These are phyloP conservation scores for Thuidium tamariscinum DNA, from an alignment of 225 moss, liverwort and hornwort species.

Conservation along the genomic window DNA sequence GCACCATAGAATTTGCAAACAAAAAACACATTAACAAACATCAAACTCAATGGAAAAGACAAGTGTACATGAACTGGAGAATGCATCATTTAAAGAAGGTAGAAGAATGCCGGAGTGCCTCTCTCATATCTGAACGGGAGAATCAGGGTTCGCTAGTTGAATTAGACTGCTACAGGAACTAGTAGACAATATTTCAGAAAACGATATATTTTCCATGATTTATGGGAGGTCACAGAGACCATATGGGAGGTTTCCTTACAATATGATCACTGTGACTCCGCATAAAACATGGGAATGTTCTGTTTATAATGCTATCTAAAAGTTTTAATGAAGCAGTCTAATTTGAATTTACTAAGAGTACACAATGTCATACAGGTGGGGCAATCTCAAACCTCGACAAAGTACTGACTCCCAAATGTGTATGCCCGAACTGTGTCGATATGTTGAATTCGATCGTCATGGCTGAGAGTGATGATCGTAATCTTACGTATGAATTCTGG, in stretches of 20 bases:
- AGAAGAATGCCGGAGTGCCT: not conserved
- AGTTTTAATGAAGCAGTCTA: not conserved
- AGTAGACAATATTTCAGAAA: not conserved
- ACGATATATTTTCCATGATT: not conserved
- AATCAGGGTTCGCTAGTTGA: not conserved
- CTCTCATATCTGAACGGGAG: not conserved
- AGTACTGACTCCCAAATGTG: conserved; percentile 71
- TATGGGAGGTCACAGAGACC: not conserved
- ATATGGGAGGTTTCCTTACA: no score
- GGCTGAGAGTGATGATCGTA: conserved; percentile 61
- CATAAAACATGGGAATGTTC: not conserved
- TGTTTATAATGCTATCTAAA: not conserved
- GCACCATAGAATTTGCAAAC: not conserved
- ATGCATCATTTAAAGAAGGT: not conserved
- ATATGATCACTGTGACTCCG: not conserved
- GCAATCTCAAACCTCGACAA: conserved; percentile 48
- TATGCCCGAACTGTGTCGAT: conserved; percentile 87
- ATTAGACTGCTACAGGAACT: not conserved
- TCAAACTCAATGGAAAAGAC: not conserved
- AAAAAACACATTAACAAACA: not conserved
- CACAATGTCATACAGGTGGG: not conserved
- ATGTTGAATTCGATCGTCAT: conserved; percentile 27
- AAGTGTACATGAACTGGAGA: not conserved
- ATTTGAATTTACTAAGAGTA: not conserved
- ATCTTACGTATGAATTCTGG: conserved; percentile 57